These are phyloP conservation scores for Dothideomycetidae sp. DNA, from an alignment of 2,329 filamentous ascomycete species.

Conservation along the genomic window DNA sequence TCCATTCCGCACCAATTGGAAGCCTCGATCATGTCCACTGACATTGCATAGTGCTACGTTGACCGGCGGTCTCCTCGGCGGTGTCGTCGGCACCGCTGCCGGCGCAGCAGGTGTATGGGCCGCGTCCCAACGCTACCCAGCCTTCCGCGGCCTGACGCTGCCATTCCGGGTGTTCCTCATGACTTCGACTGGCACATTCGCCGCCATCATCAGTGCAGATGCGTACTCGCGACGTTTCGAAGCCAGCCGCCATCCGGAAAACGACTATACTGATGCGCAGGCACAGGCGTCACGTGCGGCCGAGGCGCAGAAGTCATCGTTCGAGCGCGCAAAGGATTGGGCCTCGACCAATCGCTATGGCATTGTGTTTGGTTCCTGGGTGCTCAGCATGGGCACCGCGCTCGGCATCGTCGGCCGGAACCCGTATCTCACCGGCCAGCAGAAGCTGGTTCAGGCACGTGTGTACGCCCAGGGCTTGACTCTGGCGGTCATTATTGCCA, in stretches of 20 bases:
- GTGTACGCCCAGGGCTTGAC: constrained; percentile 88
- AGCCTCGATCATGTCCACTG: constrained; percentile 3
- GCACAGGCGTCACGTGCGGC: constrained; percentile 42
- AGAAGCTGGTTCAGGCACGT: constrained; percentile 89
- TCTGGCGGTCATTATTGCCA: constrained; percentile 66
- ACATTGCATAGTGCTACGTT: constrained; percentile 47
- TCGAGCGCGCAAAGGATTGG: constrained; percentile 55
- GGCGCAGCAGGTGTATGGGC: constrained; percentile 54
- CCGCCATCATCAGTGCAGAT: constrained; percentile 72
- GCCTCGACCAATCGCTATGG: constrained; percentile 70
- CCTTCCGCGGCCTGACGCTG: constrained; percentile 67
- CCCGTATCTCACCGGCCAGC: constrained; percentile 55
- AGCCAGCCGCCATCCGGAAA: constrained; percentile 50
- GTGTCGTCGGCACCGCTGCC: constrained; percentile 48
- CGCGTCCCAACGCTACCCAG: constrained; percentile 57
- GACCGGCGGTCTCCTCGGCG: constrained; percentile 64
- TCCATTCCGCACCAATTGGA: constrained; percentile 8
- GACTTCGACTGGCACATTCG: constrained; percentile 67
- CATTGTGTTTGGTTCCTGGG: constrained; percentile 71
- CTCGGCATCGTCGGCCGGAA: constrained; percentile 65
- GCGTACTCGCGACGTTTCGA: constrained; percentile 58
- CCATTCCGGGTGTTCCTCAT: constrained; percentile 87
- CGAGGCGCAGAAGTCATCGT: constrained; percentile 40
- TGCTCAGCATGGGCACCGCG: constrained; percentile 62
- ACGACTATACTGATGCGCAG: constrained; percentile 50